phyloP scores from a whole-genome alignment of 1,284 basidiomycete species.

The Lignosus rhinocerotis region DNA sequence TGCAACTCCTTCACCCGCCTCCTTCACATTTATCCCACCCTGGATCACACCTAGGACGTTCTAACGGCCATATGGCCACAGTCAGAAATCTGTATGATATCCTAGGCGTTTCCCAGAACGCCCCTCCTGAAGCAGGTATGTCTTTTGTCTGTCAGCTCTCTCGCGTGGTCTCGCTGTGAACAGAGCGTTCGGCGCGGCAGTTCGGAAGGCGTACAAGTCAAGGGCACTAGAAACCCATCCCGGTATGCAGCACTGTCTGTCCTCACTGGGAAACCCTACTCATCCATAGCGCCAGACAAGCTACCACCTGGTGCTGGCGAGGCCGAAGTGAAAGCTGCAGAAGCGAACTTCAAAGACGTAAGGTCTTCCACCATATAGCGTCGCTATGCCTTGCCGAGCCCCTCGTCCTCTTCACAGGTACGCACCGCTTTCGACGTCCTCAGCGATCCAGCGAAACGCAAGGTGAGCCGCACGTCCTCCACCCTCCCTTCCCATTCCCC shows the following conservation, averaged over 20 bases:
- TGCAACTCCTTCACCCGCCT: constrained; percentile 14
- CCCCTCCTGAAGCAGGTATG: constrained; percentile 34
- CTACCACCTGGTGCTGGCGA: constrained; percentile 34
- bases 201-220: constrained; percentile 64
- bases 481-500: background rate
- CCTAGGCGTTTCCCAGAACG: constrained; percentile 32
- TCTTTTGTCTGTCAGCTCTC: background rate
- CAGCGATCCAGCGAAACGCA: constrained; percentile 56
- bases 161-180: background rate
- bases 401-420: constrained; percentile 38
- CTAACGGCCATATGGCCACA: constrained; percentile 30
- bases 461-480: constrained; percentile 41
- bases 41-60: constrained; percentile 17
- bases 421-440: constrained; percentile 57
- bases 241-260: constrained; percentile 36
- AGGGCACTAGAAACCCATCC: constrained; percentile 61
- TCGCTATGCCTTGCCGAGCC: background rate
- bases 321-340: constrained; percentile 30
- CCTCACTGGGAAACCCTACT: background rate
- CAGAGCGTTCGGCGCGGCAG: constrained; percentile 33
- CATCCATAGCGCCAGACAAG: constrained; percentile 29
- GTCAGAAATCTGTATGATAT: constrained; percentile 33
- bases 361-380: constrained; percentile 7
- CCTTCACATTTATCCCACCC: constrained; percentile 17
- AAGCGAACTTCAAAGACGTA: constrained; percentile 36